phyloP scores from a whole-genome alignment of 108 stramenopile genomes.

The Fragilaria crotonensis region DNA sequence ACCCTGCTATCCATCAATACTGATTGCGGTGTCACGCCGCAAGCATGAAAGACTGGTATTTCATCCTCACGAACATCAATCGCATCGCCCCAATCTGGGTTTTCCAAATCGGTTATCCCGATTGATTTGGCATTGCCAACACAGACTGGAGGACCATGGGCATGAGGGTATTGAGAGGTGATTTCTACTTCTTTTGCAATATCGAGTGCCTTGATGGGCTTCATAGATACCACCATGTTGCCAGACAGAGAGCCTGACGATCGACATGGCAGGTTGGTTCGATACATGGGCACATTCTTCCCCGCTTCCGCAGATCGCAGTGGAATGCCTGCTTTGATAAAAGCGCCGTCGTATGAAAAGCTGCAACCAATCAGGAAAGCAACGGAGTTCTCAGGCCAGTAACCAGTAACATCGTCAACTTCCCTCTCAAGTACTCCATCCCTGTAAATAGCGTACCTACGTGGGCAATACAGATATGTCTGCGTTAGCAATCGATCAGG shows the following conservation, averaged over 20 bases:
- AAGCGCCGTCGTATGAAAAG: constrained; percentile 74
- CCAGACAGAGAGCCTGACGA: constrained; percentile 63
- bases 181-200: constrained; percentile 65
- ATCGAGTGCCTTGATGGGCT: constrained; percentile 63
- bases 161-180: constrained; percentile 66
- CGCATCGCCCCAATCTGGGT: constrained; percentile 79
- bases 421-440: constrained; percentile 58
- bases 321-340: constrained; percentile 61
- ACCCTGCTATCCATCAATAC: constrained; percentile 66
- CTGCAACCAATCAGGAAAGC: constrained; percentile 83
- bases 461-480: too few species aligned
- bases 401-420: constrained; percentile 46
- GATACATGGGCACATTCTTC: constrained; percentile 89
- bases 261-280: constrained; percentile 54
- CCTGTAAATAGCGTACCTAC: constrained; percentile 69
- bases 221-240: constrained; percentile 84
- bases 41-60: constrained; percentile 89
- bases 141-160: constrained; percentile 84
- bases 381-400: constrained; percentile 74
- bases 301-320: constrained; percentile 61
- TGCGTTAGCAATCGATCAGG: too few species aligned
- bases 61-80: constrained; percentile 58
- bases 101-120: constrained; percentile 57
- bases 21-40: constrained; percentile 86
- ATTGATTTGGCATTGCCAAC: constrained; percentile 67